Percentiles rank a stretch among this genome's conserved stretches.
These are phyloP conservation scores for Chrysanthemum lavandulifolium DNA, from an alignment of 129 eudicot species.

Conservation along the genomic window DNA sequence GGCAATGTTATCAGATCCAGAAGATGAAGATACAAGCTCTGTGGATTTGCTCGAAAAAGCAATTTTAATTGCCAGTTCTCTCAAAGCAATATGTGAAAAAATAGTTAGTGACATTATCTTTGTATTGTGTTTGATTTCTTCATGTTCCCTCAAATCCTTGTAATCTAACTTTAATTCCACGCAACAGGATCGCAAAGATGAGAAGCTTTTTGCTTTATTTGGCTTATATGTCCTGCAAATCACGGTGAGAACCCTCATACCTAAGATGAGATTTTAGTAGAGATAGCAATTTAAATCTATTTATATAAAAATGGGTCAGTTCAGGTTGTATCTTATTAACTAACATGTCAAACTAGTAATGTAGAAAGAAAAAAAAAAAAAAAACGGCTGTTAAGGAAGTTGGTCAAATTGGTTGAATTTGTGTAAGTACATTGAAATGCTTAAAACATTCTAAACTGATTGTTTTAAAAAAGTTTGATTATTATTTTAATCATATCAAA, in stretches of 20 bases:
- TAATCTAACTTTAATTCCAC: slow-evolving; percentile 19
- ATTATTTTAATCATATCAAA: not conserved
- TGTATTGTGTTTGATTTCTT: slow-evolving; percentile 16
- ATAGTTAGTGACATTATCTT: slow-evolving; percentile 48
- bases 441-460: not conserved
- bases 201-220: slow-evolving; percentile 60
- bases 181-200: slow-evolving; percentile 59
- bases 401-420: not conserved
- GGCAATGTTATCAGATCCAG: slow-evolving; percentile 45
- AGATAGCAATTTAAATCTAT: not conserved
- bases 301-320: not conserved
- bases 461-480: not conserved
- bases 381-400: not conserved
- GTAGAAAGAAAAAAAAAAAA: not conserved
- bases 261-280: not conserved
- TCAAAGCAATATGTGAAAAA: slow-evolving; percentile 47
- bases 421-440: not conserved
- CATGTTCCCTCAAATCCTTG: slow-evolving; percentile 21
- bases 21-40: slow-evolving; percentile 47
- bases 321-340: not conserved
- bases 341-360: not conserved
- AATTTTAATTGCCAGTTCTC: slow-evolving; percentile 56
- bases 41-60: slow-evolving; percentile 54
- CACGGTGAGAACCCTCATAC: slow-evolving; percentile 54
- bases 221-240: slow-evolving; percentile 74